Evolutionary conservation across 2,329 filamentous ascomycete genomes (phyloP).

Genomic region (Fusarium illudens): DNA sequence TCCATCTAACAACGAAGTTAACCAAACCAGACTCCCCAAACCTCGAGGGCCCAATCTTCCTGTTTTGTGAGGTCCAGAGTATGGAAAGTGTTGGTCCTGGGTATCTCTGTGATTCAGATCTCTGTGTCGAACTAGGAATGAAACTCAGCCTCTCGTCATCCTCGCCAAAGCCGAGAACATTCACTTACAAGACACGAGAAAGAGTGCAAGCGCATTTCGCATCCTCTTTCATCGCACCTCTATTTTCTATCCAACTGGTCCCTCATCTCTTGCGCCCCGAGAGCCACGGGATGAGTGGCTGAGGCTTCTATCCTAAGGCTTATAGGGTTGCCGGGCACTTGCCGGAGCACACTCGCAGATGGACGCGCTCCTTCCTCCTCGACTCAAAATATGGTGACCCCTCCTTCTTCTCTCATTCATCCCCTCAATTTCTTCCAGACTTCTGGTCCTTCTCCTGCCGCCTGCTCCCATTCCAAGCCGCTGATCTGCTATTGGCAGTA

Average conservation of each 20-base stretch:
- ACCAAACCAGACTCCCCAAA: neutral
- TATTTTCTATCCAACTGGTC: neutral
- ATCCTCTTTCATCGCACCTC: neutral
- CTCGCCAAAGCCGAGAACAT: neutral
- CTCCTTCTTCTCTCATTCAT: conserved; percentile 1
- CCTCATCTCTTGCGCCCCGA: neutral
- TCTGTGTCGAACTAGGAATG: neutral
- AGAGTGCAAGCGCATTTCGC: neutral
- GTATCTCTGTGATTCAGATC: neutral
- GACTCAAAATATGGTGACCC: conserved; percentile 2
- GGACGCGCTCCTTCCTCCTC: conserved; percentile 11
- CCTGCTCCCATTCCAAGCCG: neutral
- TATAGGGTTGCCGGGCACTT: neutral
- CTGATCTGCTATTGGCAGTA: neutral
- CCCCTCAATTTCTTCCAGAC: conserved; percentile 8
- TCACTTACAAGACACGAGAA: neutral
- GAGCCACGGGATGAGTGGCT: neutral
- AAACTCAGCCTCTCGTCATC: neutral
- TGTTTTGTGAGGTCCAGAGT: neutral
- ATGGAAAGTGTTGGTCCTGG: neutral
- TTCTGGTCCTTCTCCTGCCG: conserved; percentile 1
- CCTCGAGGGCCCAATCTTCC: too few relatives aligned
- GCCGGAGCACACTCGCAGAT: conserved; percentile 6
- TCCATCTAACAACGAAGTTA: neutral
- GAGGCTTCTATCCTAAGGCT: conserved; percentile 19